Evolutionary conservation across 331 rosid species (phyloP).

Genomic region (Dryas integrifolia): DNA sequence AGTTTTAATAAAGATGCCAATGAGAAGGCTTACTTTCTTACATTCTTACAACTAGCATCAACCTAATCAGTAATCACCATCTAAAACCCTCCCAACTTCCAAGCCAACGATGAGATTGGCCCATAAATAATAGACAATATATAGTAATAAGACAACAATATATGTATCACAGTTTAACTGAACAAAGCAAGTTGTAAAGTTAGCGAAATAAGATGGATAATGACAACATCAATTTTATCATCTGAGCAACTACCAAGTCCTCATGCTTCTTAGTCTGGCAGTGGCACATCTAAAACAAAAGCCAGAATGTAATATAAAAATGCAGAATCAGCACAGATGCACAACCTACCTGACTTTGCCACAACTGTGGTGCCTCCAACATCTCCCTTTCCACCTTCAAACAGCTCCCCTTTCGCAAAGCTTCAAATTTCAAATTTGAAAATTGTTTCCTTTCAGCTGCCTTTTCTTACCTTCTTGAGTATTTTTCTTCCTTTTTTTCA

Average conservation of each 20-base stretch:
- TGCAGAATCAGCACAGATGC: background rate
- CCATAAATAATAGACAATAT: background rate
- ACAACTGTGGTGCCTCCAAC: slow-evolving; percentile 5
- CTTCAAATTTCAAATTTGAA: background rate
- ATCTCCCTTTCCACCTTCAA: slow-evolving; percentile 2
- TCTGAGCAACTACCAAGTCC: background rate
- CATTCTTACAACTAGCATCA: background rate
- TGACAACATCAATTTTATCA: background rate
- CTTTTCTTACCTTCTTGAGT: background rate
- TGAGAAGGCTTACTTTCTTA: background rate
- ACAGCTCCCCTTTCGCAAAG: background rate
- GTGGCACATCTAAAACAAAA: background rate
- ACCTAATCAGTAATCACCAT: background rate
- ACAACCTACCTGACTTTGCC: slow-evolving; percentile 6
- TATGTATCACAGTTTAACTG: background rate
- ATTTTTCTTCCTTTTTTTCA: background rate
- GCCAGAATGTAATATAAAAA: background rate
- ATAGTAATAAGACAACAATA: background rate
- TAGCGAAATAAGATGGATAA: background rate
- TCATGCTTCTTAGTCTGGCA: background rate
- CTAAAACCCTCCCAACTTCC: background rate
- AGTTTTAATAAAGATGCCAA: background rate
- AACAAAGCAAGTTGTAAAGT: background rate
- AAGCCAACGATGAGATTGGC: background rate
- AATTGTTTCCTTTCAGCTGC: background rate